Evolutionary conservation across 2,329 filamentous ascomycete species (phyloP), one percentile per base, ranked within the genome.

Genomic region (Achaetomium macrosporum): DNA sequence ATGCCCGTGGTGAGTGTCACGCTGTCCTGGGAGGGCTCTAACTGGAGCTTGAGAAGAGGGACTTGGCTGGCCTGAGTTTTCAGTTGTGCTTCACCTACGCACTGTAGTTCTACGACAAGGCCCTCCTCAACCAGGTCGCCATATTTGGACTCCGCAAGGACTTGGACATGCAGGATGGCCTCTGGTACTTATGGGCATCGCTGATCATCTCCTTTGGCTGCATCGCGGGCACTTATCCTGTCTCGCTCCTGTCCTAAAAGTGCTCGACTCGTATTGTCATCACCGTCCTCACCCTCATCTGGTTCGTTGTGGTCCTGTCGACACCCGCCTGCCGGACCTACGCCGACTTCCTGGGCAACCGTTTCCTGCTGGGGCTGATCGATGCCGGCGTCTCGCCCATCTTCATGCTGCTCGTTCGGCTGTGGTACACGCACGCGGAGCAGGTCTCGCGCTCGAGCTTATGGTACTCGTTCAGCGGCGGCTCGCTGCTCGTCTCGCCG

Each of bases 321-420:
- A 74, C 72, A 0, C 64, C 68, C 2, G 65, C 59, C 1, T 73
- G 71, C 54, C 61, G 60, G 11, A 67, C 66, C 40, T 73, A 69
- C 52, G 64, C 60, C 39, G 65, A 65, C 6, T 51, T 58, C 29
- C 53, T 56, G 16, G 51, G 51, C 37, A 55, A 58, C 44, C 56
- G 58, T 65, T 81, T 82, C 68, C 75, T 79, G 45, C 69, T 83
- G 1, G 81, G 81, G 0, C 70, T 81, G 6, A 63, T 83, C 1
- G 81, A 83, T 60, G 72, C 70, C 2, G 74, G 77, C 19, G 75
- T 83, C 35, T 78, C 75, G 1, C 81, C 80, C 2, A 55, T 57
- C 1, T 55, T 58, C 41, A 54, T 76, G 42, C 81, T 80, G 54
- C 79, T 81, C 70, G 70, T 78, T 47, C 77, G 79, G 41, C 71